phyloP scores from a whole-genome alignment of 768 basidiomycete species.

The Trametes punicea region DNA sequence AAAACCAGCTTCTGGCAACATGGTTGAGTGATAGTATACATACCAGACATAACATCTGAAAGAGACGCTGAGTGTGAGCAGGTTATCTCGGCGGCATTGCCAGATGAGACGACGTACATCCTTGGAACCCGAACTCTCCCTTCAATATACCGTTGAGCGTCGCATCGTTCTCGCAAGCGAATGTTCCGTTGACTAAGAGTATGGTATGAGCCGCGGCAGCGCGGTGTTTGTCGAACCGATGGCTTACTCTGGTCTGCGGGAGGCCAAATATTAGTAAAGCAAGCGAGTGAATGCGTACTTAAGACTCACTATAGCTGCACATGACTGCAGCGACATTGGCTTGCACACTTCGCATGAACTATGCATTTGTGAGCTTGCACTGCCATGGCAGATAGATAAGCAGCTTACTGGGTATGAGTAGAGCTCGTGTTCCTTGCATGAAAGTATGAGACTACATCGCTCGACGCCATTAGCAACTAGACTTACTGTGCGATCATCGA shows the following conservation, averaged over 20 bases:
- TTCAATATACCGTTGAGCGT: conserved; percentile 53
- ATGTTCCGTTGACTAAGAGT: conserved; percentile 59
- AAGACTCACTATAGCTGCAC: conserved; percentile 64
- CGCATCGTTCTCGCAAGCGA: conserved; percentile 70
- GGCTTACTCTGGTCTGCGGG: conserved; percentile 14
- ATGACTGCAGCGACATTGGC: conserved; percentile 70
- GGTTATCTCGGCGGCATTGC: not conserved
- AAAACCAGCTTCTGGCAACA: too few relatives aligned
- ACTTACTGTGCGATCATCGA: conserved; percentile 53
- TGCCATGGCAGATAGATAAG: not conserved
- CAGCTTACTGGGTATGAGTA: conserved; percentile 50
- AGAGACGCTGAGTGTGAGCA: conserved; percentile 45
- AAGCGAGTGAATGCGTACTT: not conserved
- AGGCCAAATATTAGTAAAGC: not conserved
- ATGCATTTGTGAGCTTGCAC: not conserved
- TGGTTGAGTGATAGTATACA: not conserved
- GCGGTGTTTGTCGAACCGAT: not conserved
- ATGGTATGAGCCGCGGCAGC: conserved; percentile 26
- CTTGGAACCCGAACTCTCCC: conserved; percentile 44
- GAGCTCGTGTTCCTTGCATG: conserved; percentile 55
- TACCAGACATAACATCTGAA: conserved; percentile 8
- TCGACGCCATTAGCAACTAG: not conserved
- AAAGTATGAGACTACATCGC: not conserved
- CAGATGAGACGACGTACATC: conserved; percentile 30
- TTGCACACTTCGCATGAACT: conserved; percentile 65